Conservation (phyloP, 495 filamentous ascomycete species). For the Neurospora hispaniola region DNA sequence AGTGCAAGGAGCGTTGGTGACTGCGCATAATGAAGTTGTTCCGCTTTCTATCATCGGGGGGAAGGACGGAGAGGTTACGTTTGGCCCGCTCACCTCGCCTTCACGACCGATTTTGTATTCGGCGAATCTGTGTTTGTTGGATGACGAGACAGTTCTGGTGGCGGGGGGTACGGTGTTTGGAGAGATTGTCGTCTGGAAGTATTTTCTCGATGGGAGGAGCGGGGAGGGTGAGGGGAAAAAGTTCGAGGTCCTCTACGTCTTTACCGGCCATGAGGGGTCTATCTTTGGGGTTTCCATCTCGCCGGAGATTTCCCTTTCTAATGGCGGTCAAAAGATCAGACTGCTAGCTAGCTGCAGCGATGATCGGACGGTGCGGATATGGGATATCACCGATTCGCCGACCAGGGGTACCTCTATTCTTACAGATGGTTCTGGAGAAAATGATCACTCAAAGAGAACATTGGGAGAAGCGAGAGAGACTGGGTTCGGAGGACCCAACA, state of each 20-base stretch:
- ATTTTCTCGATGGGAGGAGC: conserved; percentile 20
- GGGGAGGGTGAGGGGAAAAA: not conserved
- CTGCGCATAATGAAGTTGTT: conserved; percentile 72
- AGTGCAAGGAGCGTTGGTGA: conserved; percentile 44
- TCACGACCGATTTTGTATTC: conserved; percentile 84
- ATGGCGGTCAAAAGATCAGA: conserved; percentile 29
- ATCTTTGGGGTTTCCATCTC: conserved; percentile 84
- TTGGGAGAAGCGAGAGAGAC: conserved; percentile 33
- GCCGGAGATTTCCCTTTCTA: conserved; percentile 33
- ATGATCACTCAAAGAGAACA: not conserved
- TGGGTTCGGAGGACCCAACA: conserved; percentile 30
- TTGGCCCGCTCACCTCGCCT: conserved; percentile 47
- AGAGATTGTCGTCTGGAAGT: conserved; percentile 85
- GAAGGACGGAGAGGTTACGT: not conserved
- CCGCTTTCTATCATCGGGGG: conserved; percentile 16
- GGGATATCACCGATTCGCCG: conserved; percentile 54
- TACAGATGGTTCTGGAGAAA: not conserved
- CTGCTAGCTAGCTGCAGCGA: conserved; percentile 89
- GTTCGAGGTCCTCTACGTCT: conserved; percentile 52
- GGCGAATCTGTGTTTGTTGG: conserved; percentile 57
- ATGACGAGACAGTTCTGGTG: conserved; percentile 48
- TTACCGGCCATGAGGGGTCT: conserved; percentile 87
- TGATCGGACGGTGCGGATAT: conserved; percentile 81
- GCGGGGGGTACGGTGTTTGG: conserved; percentile 89
- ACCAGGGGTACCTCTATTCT: not conserved